Conservation (phyloP, 2,329 filamentous ascomycete species). For the Davidsoniella eucalypti region DNA sequence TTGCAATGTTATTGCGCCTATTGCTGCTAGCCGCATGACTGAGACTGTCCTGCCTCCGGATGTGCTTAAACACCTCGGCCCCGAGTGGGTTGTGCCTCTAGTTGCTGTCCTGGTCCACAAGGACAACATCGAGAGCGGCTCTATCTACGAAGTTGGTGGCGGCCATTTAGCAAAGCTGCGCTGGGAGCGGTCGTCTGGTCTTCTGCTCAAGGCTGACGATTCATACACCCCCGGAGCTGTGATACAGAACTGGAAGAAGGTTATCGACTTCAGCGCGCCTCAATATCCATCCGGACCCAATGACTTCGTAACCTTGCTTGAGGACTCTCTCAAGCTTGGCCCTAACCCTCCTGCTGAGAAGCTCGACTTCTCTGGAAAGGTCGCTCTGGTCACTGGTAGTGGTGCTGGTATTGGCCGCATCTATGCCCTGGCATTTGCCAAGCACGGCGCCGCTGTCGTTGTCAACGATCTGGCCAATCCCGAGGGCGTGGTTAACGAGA, state of each 20-base stretch:
- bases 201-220: constrained; percentile 75
- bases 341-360: constrained; percentile 56
- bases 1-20: constrained; percentile 85
- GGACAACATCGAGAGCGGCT: constrained; percentile 72
- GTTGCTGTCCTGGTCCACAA: constrained; percentile 80
- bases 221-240: constrained; percentile 78
- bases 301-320: constrained; percentile 74
- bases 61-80: constrained; percentile 67
- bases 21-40: constrained; percentile 86
- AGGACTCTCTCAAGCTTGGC: constrained; percentile 64
- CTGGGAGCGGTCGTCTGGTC: constrained; percentile 86
- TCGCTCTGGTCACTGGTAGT: constrained; percentile 74
- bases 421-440: constrained; percentile 77
- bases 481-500: constrained; percentile 79
- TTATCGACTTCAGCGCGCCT: constrained; percentile 71
- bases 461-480: constrained; percentile 95
- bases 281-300: constrained; percentile 72
- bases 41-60: constrained; percentile 93
- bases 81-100: constrained; percentile 87
- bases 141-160: constrained; percentile 86
- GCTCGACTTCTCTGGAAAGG: constrained; percentile 68
- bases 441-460: constrained; percentile 68
- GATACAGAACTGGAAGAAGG: constrained; percentile 74
- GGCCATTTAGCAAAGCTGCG: constrained; percentile 84
- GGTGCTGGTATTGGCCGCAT: constrained; percentile 82